A percentile compares a stretch with the other conserved stretches of the same genome.
These are phyloP conservation scores for Heritiera fomes DNA, from an alignment of 345 rosid species.

Conservation along the genomic window DNA sequence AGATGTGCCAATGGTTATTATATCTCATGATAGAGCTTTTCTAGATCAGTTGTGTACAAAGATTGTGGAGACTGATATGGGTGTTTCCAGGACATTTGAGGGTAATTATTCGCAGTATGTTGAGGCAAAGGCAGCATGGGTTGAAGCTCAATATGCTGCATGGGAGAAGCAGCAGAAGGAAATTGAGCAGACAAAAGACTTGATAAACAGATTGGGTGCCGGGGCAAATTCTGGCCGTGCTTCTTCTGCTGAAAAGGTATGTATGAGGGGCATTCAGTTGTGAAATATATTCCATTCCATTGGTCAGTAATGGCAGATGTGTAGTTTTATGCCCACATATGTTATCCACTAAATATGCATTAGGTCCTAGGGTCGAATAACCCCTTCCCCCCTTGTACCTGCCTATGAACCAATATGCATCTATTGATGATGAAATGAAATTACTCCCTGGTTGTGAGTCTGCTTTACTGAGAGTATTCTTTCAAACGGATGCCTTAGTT, in stretches of 20 bases:
- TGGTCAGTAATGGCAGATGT: background rate
- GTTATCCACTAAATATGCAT: background rate
- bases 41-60: slow-evolving; percentile 94
- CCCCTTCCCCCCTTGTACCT: too few relatives aligned
- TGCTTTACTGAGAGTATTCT: background rate
- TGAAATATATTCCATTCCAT: background rate
- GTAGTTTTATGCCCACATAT: background rate
- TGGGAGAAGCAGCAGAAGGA: slow-evolving; percentile 96
- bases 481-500: background rate
- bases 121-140: slow-evolving; percentile 69
- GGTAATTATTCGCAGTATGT: slow-evolving; percentile 92
- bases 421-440: background rate
- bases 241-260: slow-evolving; percentile 94
- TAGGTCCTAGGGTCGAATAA: too few relatives aligned
- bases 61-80: slow-evolving; percentile 96
- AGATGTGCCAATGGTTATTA: slow-evolving; percentile 93
- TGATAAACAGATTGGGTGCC: slow-evolving; percentile 73
- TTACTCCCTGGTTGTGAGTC: background rate
- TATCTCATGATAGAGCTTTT: slow-evolving; percentile 95
- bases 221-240: slow-evolving; percentile 94
- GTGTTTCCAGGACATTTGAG: slow-evolving; percentile 75
- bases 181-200: slow-evolving; percentile 72
- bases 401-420: background rate
- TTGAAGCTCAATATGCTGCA: slow-evolving; percentile 71
- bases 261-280: slow-evolving; percentile 1